phyloP scores from a whole-genome alignment of 352 stramenopile species.

The Phytophthora fragariaefolia region DNA sequence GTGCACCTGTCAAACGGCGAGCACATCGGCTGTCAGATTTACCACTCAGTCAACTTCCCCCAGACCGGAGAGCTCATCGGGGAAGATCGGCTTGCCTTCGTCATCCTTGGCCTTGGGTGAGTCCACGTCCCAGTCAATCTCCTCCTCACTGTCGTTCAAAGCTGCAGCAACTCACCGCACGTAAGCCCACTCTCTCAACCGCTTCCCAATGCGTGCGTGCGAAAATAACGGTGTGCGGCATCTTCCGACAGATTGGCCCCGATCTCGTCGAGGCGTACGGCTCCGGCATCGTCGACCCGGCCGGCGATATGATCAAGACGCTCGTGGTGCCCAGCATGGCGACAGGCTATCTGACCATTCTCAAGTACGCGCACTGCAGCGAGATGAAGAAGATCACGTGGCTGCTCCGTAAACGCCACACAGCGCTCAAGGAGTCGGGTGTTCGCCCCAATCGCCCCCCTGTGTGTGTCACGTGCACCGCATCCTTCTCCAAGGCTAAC shows the following conservation, averaged over 20 bases:
- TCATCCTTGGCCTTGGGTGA: slow-evolving; percentile 57
- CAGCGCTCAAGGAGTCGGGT: slow-evolving; percentile 11
- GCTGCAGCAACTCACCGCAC: slow-evolving; percentile 31
- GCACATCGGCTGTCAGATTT: slow-evolving; percentile 49
- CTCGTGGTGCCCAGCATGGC: slow-evolving; percentile 28
- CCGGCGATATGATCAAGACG: slow-evolving; percentile 38
- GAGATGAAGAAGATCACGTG: slow-evolving; percentile 45
- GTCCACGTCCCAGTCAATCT: slow-evolving; percentile 73
- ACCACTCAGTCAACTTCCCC: slow-evolving; percentile 57
- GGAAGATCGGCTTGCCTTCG: slow-evolving; percentile 46
- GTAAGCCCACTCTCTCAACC: slow-evolving; percentile 3
- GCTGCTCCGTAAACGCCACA: slow-evolving; percentile 28
- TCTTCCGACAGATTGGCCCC: slow-evolving; percentile 52
- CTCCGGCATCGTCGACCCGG: slow-evolving; percentile 35
- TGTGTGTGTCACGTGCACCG: slow-evolving; percentile 33
- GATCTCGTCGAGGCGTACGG: slow-evolving; percentile 55
- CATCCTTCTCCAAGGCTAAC: slow-evolving; percentile 1
- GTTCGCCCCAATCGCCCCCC: slow-evolving; percentile 7
- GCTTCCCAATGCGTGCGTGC: slow-evolving; percentile 30
- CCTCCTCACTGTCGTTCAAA: slow-evolving; percentile 70
- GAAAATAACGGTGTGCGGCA: slow-evolving; percentile 52
- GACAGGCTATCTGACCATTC: slow-evolving; percentile 25
- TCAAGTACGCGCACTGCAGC: slow-evolving; percentile 40
- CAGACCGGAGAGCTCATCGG: slow-evolving; percentile 46
- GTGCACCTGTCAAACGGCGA: slow-evolving; percentile 39